Percentiles rank a stretch among this genome's conserved stretches.
Evolutionary conservation across 495 filamentous ascomycete species (phyloP).

Genomic region (Lasiosphaeria miniovina): DNA sequence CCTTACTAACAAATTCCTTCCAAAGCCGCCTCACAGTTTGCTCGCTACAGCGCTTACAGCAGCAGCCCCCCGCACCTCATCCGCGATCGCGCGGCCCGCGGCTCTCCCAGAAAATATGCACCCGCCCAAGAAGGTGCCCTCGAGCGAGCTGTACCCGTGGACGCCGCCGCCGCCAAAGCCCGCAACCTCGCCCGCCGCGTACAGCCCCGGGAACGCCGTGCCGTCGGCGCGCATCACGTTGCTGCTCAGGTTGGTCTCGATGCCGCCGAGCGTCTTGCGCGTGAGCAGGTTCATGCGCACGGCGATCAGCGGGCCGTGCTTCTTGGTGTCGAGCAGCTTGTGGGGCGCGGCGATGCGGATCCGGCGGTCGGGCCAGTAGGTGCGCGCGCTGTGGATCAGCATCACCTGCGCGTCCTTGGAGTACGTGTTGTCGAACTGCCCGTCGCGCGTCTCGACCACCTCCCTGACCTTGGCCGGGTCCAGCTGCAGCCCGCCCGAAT

Average conservation of each 20-base stretch:
- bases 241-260: conserved; percentile 51
- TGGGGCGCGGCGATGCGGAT: conserved; percentile 46
- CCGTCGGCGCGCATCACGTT: conserved; percentile 45
- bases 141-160: conserved; percentile 50
- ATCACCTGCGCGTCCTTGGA: conserved; percentile 53
- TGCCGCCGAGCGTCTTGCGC: conserved; percentile 50
- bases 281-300: conserved; percentile 52
- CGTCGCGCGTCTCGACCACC: conserved; percentile 44
- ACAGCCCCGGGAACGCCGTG: conserved; percentile 43
- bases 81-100: conserved; percentile 43
- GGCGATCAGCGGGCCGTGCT: conserved; percentile 48
- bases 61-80: conserved; percentile 35
- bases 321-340: conserved; percentile 40
- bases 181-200: conserved; percentile 52
- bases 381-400: conserved; percentile 47
- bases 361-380: conserved; percentile 46
- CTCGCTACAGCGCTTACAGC: not conserved
- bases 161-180: conserved; percentile 54
- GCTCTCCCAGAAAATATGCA: conserved; percentile 52
- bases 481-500: conserved; percentile 30
- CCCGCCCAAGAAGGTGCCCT: conserved; percentile 48
- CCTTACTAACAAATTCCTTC: too few relatives aligned
- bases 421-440: conserved; percentile 45
- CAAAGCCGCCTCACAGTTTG: not conserved
- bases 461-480: conserved; percentile 36